Evolutionary conservation across 2,329 filamentous ascomycete species (phyloP), one percentile per base, ranked within the genome.

Genomic region (Colletotrichum chrysophilum): DNA sequence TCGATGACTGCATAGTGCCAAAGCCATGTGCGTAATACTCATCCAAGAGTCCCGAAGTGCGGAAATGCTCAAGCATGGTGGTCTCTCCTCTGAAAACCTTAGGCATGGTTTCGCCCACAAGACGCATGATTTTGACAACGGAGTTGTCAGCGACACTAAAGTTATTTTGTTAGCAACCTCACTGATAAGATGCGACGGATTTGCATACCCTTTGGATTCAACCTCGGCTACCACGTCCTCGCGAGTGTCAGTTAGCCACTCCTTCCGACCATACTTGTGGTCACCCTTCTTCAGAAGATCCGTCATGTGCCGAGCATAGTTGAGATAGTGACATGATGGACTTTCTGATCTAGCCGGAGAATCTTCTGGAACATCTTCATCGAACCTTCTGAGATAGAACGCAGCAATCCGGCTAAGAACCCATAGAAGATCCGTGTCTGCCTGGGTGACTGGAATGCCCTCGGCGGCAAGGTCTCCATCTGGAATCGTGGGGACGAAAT

Each of bases 1-100:
- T 85, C 85, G 4, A 77, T 43, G 67, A 64, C 14, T 79, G 75
- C 24, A 65, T 71, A 3, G 32, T 71, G 13, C 79, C 80, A 30
- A 80, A 66, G 9, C 77, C 79, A 7, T 79, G 76, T 62, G 28
- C 74, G 71, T 88, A 87, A 64, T 84, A 83, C 4, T 79, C 65
- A 12, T 82, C 78, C 5, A 87, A 77, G 55, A 86, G 77, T 6
- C 82, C 79, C 18, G 86, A 79, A 34, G 82, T 77, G 36, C 78
- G 80, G 66, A 88, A 76, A 61, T 83, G 79, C 70, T 87, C 86
- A 9, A 87, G 79, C 70, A 86, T 82, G 5, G 78, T 84, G 7
- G 74, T 80, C 48, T 83, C 78, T 4, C 82, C 83, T 1, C 80
- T 79, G 13, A 88, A 78, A 2, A 84, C 80, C 16, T 79, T 75